A percentile compares a stretch with the other conserved stretches of the same genome.
These are phyloP conservation scores for Graphilbum ipis-grandicollis DNA, from an alignment of 2,329 filamentous ascomycete genomes.

Conservation along the genomic window DNA sequence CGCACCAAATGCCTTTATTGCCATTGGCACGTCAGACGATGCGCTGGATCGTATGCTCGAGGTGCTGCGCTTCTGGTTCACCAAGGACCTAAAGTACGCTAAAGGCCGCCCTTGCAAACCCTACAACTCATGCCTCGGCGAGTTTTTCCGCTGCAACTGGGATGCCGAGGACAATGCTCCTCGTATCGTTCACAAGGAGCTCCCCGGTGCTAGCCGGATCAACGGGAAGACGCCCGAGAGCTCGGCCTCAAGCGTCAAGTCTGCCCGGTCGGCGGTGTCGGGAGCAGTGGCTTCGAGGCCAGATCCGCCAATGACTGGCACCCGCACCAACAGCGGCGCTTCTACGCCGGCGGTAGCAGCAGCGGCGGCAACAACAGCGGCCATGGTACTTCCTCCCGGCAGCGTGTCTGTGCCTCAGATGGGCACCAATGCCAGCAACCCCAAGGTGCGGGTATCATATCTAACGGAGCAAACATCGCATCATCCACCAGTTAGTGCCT, in stretches of 20 bases:
- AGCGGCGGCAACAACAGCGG: background rate
- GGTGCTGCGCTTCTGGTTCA: constrained; percentile 94
- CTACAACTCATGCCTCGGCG: constrained; percentile 90
- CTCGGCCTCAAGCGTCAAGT: constrained; percentile 30
- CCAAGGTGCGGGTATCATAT: constrained; percentile 67
- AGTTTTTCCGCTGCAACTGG: constrained; percentile 98
- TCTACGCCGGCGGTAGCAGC: constrained; percentile 18
- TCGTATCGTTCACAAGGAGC: constrained; percentile 34
- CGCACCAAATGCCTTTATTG: constrained; percentile 73
- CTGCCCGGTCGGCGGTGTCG: constrained; percentile 10
- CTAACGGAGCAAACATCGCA: constrained; percentile 96
- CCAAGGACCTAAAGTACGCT: constrained; percentile 96
- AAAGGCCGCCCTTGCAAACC: constrained; percentile 98
- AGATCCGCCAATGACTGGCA: no score
- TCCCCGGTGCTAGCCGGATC: constrained; percentile 10
- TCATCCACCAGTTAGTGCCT: constrained; percentile 92
- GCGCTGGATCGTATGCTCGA: constrained; percentile 86
- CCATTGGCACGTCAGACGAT: constrained; percentile 77
- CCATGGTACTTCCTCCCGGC: no score
- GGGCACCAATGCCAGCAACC: constrained; percentile 22
- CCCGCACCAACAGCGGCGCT: constrained; percentile 18
- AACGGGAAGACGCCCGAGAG: constrained; percentile 12
- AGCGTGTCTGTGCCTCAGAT: constrained; percentile 33
- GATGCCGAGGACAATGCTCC: constrained; percentile 69
- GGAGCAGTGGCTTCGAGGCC: no score